Conservation (phyloP, 2,329 filamentous ascomycete species). For the Emmonsia crescens region DNA sequence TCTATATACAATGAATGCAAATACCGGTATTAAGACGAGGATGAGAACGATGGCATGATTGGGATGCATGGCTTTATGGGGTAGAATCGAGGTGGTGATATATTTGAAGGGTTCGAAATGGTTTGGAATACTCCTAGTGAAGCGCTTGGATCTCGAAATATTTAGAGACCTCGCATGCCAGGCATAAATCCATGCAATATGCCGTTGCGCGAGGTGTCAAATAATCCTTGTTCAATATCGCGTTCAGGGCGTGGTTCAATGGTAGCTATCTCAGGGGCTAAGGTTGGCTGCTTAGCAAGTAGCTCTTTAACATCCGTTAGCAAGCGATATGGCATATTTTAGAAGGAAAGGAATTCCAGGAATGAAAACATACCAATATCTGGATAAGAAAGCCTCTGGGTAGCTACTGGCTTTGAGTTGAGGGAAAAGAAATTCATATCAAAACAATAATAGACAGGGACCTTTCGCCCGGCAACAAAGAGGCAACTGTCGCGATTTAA, state of each 20-base stretch:
- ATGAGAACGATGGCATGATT: slow-evolving; percentile 18
- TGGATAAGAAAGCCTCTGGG: background rate
- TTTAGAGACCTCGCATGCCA: background rate
- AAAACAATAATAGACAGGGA: background rate
- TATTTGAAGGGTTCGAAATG: background rate
- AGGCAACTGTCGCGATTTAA: background rate
- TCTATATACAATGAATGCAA: slow-evolving; percentile 16
- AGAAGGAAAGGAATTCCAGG: background rate
- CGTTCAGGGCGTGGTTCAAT: background rate
- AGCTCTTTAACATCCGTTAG: background rate
- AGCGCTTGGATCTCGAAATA: background rate
- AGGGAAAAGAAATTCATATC: background rate
- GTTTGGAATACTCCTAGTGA: background rate
- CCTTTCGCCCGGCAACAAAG: background rate
- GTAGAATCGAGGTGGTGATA: background rate
- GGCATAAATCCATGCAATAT: background rate
- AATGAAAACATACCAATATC: background rate
- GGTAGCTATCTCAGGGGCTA: background rate
- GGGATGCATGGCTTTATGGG: slow-evolving; percentile 13
- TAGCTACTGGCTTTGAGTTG: background rate
- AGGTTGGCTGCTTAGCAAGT: background rate
- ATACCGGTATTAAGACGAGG: slow-evolving; percentile 16
- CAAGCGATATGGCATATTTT: background rate
- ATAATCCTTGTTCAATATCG: background rate
- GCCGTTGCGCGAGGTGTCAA: background rate